Evolutionary conservation across 2,329 filamentous ascomycete species (phyloP).

Genomic region (Xylariaceae sp.): DNA sequence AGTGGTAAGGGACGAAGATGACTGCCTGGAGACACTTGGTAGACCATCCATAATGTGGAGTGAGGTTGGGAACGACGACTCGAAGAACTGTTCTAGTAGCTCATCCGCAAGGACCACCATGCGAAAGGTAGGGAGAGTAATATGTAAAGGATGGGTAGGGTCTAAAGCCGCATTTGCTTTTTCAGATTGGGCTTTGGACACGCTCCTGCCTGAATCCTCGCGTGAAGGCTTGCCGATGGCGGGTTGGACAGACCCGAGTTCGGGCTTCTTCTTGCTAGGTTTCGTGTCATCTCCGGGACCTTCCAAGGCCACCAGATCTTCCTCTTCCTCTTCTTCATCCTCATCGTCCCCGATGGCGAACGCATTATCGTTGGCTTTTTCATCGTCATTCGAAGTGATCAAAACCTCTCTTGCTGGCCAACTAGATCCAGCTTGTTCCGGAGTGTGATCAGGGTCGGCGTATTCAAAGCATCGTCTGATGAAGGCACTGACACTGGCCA

Average conservation of each 20-base stretch:
- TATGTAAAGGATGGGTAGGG: constrained; percentile 88
- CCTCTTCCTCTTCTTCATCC: constrained; percentile 45
- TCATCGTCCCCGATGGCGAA: constrained; percentile 71
- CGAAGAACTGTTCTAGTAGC: constrained; percentile 93
- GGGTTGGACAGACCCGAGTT: constrained; percentile 37
- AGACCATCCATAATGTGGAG: constrained; percentile 79
- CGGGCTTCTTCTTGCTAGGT: constrained; percentile 42
- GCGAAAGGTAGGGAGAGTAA: constrained; percentile 94
- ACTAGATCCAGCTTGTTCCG: constrained; percentile 42
- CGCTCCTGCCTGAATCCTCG: constrained; percentile 31
- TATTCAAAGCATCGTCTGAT: constrained; percentile 97
- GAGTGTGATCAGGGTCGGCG: constrained; percentile 81
- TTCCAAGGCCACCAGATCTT: constrained; percentile 61
- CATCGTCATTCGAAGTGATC: constrained; percentile 16
- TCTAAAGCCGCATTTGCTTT: constrained; percentile 88
- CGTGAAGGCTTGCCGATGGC: constrained; percentile 26
- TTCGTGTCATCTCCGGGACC: constrained; percentile 43
- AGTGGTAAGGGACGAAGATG: constrained; percentile 74
- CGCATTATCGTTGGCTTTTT: constrained; percentile 42
- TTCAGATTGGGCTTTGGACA: constrained; percentile 66
- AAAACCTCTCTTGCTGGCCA: constrained; percentile 12
- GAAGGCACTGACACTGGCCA: constrained; percentile 92
- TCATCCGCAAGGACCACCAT: constrained; percentile 98
- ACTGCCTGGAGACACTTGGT: constrained; percentile 37
- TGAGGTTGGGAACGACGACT: constrained; percentile 88